Evolutionary conservation across 371 early-diverging fungal species (phyloP), one percentile per base, ranked within the genome.

Genomic region (Enterospora canceri): DNA sequence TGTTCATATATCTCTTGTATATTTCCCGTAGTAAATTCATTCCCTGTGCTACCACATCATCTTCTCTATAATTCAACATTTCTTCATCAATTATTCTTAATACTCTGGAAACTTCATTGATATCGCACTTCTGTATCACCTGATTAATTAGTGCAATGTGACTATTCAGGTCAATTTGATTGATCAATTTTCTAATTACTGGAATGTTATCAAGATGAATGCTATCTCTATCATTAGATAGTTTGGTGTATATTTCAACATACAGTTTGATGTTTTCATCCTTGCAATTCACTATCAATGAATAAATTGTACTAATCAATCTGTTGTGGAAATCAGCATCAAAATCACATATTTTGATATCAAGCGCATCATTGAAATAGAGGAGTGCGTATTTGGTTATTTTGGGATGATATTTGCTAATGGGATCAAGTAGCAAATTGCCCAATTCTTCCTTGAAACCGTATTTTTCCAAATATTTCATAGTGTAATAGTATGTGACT

Each of bases 11-110:
- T 16, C 47, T n/a, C 40, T n/a, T 40, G 29, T 64, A 65, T 28
- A 64, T 35, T 34, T 65, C 65, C 28, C 65, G 18, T 23, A 64
- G 15, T 19, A 65, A 16, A n/a, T 65, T 65, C 23, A 65, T 33
- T 4, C 62, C 62, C 18, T 58, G 34, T 4, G n/a, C 26, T 12
- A 50, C 24, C 54, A 62, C 55, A 8, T 62, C 62, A 62, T 62
- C 62, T 23, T 62, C 59, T 40, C 40, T 40, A 40, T 40, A 40
- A 40, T 40, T 40, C n/a, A 40, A 12, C 40, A 40, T 40, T 12
- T 40, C 40, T 12, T 40, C 40, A 40, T 12, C 8, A 40, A 40
- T n/a, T 12, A 40, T 40, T 12, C n/a, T 40, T 40, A 40, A 12
- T 12, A 40, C 40, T n/a, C n/a, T 40, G 8, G n/a, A 40, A 12